These are phyloP conservation scores for Ochetophila trinervis DNA, from an alignment of 306 rosid species.

Conservation along the genomic window DNA sequence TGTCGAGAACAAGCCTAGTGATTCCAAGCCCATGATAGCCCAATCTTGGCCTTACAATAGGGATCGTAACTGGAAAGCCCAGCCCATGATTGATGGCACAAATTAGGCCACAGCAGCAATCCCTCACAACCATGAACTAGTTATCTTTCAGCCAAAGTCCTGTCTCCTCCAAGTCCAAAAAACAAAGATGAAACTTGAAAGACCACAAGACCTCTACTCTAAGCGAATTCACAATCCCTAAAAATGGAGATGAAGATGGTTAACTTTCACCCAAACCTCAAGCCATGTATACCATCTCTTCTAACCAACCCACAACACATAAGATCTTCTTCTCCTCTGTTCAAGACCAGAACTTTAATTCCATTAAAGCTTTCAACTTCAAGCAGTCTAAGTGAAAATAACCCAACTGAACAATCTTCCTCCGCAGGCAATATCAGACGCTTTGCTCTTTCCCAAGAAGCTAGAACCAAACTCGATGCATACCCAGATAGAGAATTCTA, in stretches of 20 bases:
- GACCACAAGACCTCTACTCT: background rate
- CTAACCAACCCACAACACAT: conserved; percentile 20
- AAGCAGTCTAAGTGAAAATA: conserved; percentile 40
- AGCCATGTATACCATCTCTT: conserved; percentile 24
- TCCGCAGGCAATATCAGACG: conserved; percentile 59
- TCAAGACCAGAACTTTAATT: conserved; percentile 22
- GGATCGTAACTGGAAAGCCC: background rate
- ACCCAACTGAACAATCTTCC: conserved; percentile 34
- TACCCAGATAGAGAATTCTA: conserved; percentile 68
- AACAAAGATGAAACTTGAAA: too few species aligned
- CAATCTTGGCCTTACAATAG: too few species aligned
- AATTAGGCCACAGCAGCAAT: background rate
- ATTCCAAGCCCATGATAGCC: too few species aligned
- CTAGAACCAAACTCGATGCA: conserved; percentile 61
- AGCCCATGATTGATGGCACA: background rate
- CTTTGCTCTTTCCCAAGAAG: conserved; percentile 52
- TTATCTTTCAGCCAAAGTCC: conserved; percentile 22
- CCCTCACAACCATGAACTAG: conserved; percentile 29
- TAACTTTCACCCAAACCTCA: conserved; percentile 28
- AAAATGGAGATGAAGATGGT: conserved; percentile 10
- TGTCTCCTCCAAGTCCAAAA: too few species aligned
- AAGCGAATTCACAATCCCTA: background rate
- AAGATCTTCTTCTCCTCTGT: conserved; percentile 11
- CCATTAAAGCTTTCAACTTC: conserved; percentile 25
- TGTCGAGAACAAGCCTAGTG: too few species aligned